Evolutionary conservation across 805 yeast species (phyloP), one percentile per base, ranked within the genome.

Genomic region (Candida parachauliodes): DNA sequence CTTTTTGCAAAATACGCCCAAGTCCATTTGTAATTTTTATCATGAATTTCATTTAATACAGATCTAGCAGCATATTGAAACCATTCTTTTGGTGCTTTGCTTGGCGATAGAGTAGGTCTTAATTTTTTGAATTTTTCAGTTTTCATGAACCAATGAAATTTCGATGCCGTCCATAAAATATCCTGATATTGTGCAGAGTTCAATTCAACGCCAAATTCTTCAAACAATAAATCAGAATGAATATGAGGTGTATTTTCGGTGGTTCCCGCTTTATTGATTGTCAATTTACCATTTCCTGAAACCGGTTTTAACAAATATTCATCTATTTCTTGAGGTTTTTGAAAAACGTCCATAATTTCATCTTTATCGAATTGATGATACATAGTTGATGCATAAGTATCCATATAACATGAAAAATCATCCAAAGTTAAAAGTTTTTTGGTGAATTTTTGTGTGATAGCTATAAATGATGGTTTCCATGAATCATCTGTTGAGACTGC

Each of bases 141-240:
- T 45, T 80, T 81, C 48, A 76, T 68, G 50, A 78, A 84, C 76
- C 91, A 77, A 45, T 85, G 88, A 53, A 87, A 78, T 43, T 81
- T 79, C 2, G 95, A 85, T 5, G 89, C 79, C 1, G 95, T 81
- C 71, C 85, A 77, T 24, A 94, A 65, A 1, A 87, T 70, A 52
- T 86, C 93, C 28, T 83, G 72, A 57, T 93, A 93, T 56, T 91
- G 97, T 36, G 76, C 74, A 39, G 91, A 80, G 55, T 91, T 93
- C 40, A 93, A 66, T 39, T 83, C 87, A 10, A 94, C 65, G n/a
- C 94, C 84, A 50, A 94, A 81, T 52, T 93, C 95, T 36, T 89
- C 89, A 57, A 89, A 93, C 44, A 81, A 76, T 36, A 93, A 63
- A 42, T 86, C 84, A 0, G 88, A 76, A 27, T 77, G 73, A 15